A percentile compares a stretch with the other conserved stretches of the same genome.
Conservation (phyloP, 495 filamentous ascomycete species). For the Penicillium turbatum region DNA sequence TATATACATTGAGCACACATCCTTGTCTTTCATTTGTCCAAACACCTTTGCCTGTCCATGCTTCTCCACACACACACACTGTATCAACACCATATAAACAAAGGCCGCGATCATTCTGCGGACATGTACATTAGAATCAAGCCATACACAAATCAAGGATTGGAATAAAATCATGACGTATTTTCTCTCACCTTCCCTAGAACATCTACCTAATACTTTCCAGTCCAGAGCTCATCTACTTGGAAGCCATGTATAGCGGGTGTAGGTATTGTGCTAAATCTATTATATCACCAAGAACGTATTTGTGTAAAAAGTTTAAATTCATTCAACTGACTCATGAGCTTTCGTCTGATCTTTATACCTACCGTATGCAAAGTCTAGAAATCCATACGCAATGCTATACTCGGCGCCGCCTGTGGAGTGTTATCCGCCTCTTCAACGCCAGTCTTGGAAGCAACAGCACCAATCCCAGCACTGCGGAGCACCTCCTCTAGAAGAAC, state of each 20-base stretch:
- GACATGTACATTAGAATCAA: background rate
- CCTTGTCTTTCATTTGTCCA: background rate
- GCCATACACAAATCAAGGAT: no score
- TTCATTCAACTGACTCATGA: background rate
- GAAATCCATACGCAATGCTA: constrained; percentile 95
- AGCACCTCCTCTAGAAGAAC: constrained; percentile 80
- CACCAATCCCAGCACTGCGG: constrained; percentile 48
- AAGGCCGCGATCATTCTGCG: background rate
- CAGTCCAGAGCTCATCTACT: no score
- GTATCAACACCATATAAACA: constrained; percentile 3
- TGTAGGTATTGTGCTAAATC: no score
- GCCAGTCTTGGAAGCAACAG: constrained; percentile 24
- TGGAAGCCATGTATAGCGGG: no score
- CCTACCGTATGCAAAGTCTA: constrained; percentile 19
- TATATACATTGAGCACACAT: background rate
- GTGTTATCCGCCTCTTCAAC: constrained; percentile 28
- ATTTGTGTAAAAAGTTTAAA: background rate
- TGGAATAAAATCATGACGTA: no score
- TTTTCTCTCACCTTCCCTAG: no score
- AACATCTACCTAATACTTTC: no score
- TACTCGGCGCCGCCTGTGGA: constrained; percentile 66
- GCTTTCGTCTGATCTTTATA: background rate
- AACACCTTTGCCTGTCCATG: background rate
- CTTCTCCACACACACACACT: no score
- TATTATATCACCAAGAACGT: no score